phyloP scores from a whole-genome alignment of 2,329 filamentous ascomycete genomes.

The Hymenoscyphus infarciens region DNA sequence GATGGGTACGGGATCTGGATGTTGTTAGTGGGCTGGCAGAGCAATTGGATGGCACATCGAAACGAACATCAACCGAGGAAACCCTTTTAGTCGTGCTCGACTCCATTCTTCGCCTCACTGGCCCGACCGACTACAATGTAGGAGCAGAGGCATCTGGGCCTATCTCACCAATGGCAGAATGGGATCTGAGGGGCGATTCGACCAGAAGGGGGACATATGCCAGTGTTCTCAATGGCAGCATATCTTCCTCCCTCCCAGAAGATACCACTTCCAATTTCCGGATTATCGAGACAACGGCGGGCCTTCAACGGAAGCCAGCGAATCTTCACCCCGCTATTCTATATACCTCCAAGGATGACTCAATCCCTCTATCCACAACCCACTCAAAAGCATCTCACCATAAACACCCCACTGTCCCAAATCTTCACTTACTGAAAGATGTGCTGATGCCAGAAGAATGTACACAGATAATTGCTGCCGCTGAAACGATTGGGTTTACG shows the following conservation, averaged over 20 bases:
- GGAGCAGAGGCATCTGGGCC: conserved; percentile 37
- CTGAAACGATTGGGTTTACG: conserved; percentile 61
- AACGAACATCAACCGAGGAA: conserved; percentile 45
- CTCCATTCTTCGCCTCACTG: conserved; percentile 59
- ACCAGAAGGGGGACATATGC: conserved; percentile 48
- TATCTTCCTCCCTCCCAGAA: conserved; percentile 42
- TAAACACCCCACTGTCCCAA: conserved; percentile 58
- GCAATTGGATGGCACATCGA: conserved; percentile 41
- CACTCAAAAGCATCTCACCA: conserved; percentile 51
- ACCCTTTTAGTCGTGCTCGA: conserved; percentile 61
- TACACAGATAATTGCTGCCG: conserved; percentile 61
- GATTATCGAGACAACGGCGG: conserved; percentile 59
- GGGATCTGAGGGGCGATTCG: conserved; percentile 51
- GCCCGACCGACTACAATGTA: conserved; percentile 52
- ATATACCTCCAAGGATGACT: conserved; percentile 56
- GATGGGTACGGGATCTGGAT: conserved; percentile 70
- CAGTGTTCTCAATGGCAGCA: conserved; percentile 56
- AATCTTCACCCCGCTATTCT: conserved; percentile 65
- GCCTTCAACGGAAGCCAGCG: conserved; percentile 59
- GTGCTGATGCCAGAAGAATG: conserved; percentile 61
- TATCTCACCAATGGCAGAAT: conserved; percentile 56
- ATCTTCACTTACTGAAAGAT: conserved; percentile 56
- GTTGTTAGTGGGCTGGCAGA: conserved; percentile 64
- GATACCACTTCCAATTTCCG: conserved; percentile 45
- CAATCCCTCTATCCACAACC: conserved; percentile 48